Evolutionary conservation across 495 filamentous ascomycete species (phyloP), one percentile per base, ranked within the genome.

Genomic region (Penicillium bialowiezense): DNA sequence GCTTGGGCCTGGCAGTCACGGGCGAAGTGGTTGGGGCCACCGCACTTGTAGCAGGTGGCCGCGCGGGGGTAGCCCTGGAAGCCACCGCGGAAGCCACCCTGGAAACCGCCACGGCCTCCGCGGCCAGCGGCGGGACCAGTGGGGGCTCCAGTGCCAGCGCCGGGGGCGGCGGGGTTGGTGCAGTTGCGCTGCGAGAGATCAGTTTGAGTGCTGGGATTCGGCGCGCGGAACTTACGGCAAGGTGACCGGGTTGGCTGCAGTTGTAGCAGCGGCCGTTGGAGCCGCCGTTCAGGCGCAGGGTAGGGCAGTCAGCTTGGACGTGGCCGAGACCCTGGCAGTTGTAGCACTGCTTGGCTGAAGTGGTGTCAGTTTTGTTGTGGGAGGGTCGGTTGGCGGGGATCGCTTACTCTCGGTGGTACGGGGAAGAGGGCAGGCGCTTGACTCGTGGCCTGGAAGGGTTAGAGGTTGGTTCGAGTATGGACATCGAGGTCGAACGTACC

Each of bases 41-140:
- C 95, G 69, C 95, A 99, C 80, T 97, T 97, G 81, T 97, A 97
- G 83, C 95, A 99, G 44, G 91, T 97, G 17, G 95, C 88, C 41
- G 89, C 83, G 43, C 91, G 89, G 52, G 87, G 82, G 41, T 72
- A 75, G 43, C 79, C 80, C 53, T 73, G 68, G 63, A 81, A 90
- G 31, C 82, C 85, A 55, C 89, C 89, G 42, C 89, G 85, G 64
- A 83, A 84, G 48, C 34, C 34, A 29, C 72, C 84, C 36, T 72
- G 75, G 61, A 78, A 91, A 57, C 83, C 87, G 39, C 90, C 90
- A 48, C 89, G 85, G 24, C 40, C 44, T 5, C 55, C 51, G 40
- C 45, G 69, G 59, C 78, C 74, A 53, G 76, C 79, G 50, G 73
- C 75, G 44, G 86, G 88, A 50, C 90, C 84, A 41, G 82, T 85